Base-by-base conservation (phyloP, 2,329 filamentous ascomycete species). In the Thielaviopsis punctulata region DNA sequence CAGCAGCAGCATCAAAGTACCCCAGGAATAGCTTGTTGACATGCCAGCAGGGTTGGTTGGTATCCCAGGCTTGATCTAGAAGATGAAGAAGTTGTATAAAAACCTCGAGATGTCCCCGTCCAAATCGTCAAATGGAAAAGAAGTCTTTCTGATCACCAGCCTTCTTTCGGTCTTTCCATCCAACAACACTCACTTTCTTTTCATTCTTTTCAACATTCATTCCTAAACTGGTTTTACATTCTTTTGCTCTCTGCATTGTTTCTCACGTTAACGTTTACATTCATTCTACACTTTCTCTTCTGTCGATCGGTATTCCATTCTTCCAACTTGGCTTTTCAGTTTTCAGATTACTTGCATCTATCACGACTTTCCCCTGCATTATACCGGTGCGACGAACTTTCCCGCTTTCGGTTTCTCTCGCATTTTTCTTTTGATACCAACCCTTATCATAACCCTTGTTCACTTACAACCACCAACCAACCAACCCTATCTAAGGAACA, bases 241-340 rank as follows among this genome's bases (percentile, higher is more conserved):
- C 15, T 52, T 45, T 8, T 30, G 21, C 48, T 44, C n/a, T n/a
- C 33, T 49, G 48, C 43, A 43, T 24, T 15, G 25, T 36, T 46
- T 27, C 12, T 30, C 25, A 13, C 9, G 15, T 19, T 39, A n/a
- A 27, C n/a, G n/a, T 19, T 43, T 21, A 33, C 15, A 9, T 12
- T 33, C 27, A 33, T 33, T 39, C 13, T 33, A 30, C 13, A 18
- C 48, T n/a, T 25, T n/a, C 48, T 18, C 24, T n/a, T 24, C 25
- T 22, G 48, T 48, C n/a, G n/a, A n/a, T n/a, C n/a, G n/a, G n/a
- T n/a, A n/a, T n/a, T 52, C 48, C 23, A 39, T 48, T 46, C 27
- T 52, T 45, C 48, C 39, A 44, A 52, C 13, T 47, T 22, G n/a
- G n/a, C n/a, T n/a, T n/a, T n/a, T n/a, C n/a, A n/a, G n/a, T n/a